Evolutionary conservation across 805 yeast species (phyloP).

Genomic region (Metschnikowia hibisci): DNA sequence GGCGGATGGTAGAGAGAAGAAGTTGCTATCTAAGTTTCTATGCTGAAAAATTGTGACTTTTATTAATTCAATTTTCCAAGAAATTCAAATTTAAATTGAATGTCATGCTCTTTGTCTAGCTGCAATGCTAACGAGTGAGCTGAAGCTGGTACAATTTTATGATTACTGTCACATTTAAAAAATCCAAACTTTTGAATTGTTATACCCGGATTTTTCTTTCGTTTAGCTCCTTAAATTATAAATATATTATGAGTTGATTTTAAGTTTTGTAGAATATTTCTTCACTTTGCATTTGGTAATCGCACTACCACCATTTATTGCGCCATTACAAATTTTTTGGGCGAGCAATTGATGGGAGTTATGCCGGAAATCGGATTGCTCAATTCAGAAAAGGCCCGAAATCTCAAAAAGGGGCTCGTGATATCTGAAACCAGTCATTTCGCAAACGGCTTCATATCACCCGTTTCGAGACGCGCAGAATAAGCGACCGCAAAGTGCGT

Average conservation of each 20-base stretch:
- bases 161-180: not conserved
- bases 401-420: not conserved
- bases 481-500: too few relatives aligned
- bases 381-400: not conserved
- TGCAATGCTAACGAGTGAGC: not conserved
- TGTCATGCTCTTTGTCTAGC: not conserved
- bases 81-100: not conserved
- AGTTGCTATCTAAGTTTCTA: not conserved
- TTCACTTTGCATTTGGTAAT: too few relatives aligned
- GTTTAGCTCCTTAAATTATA: not conserved
- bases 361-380: too few relatives aligned
- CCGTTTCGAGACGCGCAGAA: too few relatives aligned
- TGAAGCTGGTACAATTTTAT: not conserved
- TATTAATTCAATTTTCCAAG: not conserved
- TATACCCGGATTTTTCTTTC: not conserved
- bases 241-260: not conserved
- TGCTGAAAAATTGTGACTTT: not conserved
- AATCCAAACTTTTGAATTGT: not conserved
- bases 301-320: too few relatives aligned
- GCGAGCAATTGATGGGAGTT: too few relatives aligned
- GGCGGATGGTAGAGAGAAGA: not conserved
- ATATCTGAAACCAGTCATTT: too few relatives aligned
- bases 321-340: too few relatives aligned
- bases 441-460: too few relatives aligned
- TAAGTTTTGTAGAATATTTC: too few relatives aligned